These are phyloP conservation scores for Malassezia vespertilionis DNA, from an alignment of 1,284 basidiomycete genomes.

Conservation along the genomic window DNA sequence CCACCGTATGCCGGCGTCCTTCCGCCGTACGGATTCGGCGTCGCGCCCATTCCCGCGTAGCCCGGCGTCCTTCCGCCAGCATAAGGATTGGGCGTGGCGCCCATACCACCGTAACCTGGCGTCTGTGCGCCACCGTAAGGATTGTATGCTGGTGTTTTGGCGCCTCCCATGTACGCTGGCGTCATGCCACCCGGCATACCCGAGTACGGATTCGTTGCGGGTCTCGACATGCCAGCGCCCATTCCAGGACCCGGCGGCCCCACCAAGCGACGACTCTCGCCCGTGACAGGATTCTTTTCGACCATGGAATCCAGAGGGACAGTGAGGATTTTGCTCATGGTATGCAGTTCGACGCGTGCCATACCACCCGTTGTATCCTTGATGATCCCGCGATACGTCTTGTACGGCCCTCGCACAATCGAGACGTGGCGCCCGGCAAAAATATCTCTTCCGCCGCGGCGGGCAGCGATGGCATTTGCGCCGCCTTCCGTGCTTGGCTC, in stretches of 20 bases:
- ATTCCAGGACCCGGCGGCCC: conserved; percentile 8
- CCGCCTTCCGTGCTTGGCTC: conserved; percentile 24
- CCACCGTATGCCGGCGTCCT: conserved; percentile 1
- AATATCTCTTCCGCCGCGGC: conserved; percentile 53
- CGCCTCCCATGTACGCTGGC: conserved; percentile 15
- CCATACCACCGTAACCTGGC: conserved; percentile 18
- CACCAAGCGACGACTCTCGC: conserved; percentile 24
- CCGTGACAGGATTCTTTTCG: conserved; percentile 53
- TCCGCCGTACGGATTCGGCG: conserved; percentile 11
- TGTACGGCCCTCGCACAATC: conserved; percentile 76
- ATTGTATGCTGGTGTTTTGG: conserved; percentile 34
- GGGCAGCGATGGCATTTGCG: conserved; percentile 26
- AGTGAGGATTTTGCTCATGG: conserved; percentile 78
- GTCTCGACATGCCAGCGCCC: conserved; percentile 3
- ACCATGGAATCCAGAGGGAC: conserved; percentile 71
- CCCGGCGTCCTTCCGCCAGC: conserved; percentile 22
- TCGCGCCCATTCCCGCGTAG: conserved; percentile 9
- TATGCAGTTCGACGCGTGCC: conserved; percentile 81
- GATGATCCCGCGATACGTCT: conserved; percentile 82
- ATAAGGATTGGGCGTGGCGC: conserved; percentile 1
- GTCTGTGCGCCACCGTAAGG: conserved; percentile 23
- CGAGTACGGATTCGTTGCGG: conserved; percentile 22
- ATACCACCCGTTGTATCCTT: conserved; percentile 84
- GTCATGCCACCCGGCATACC: conserved; percentile 14
- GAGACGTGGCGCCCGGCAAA: conserved; percentile 70